phyloP scores from a whole-genome alignment of 257 asterid genomes.

The Voacanga thouarsii region DNA sequence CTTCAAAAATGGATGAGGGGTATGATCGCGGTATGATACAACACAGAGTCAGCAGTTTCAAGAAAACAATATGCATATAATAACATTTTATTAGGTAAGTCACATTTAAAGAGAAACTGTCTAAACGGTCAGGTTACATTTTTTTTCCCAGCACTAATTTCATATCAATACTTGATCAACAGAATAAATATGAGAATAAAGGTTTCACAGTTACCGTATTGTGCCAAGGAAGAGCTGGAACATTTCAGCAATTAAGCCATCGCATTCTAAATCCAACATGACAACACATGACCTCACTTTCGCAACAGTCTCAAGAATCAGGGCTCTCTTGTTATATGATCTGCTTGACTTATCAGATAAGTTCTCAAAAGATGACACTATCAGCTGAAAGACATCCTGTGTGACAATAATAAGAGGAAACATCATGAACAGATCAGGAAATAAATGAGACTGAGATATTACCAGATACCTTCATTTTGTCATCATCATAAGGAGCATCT shows the following conservation, averaged over 20 bases:
- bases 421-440: not conserved
- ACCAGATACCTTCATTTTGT: slow-evolving; percentile 72
- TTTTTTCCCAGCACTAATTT: not conserved
- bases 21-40: not conserved
- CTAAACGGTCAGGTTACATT: too few relatives aligned
- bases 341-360: slow-evolving; percentile 67
- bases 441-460: not conserved
- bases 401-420: slow-evolving; percentile 13
- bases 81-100: not conserved
- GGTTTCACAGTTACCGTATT: slow-evolving; percentile 49
- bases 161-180: slow-evolving; percentile 12
- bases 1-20: not conserved
- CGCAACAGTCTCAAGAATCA: slow-evolving; percentile 91
- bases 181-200: not conserved
- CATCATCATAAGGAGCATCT: slow-evolving; percentile 95
- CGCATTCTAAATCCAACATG: slow-evolving; percentile 98
- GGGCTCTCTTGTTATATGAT: slow-evolving; percentile 65
- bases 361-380: slow-evolving; percentile 82
- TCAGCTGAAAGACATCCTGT: slow-evolving; percentile 85
- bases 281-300: slow-evolving; percentile 95
- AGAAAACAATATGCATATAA: not conserved
- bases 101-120: not conserved
- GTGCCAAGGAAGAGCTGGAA: slow-evolving; percentile 72
- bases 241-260: slow-evolving; percentile 79
- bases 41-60: not conserved